Evolutionary conservation across 306 rosid species (phyloP).

Genomic region (Leucaena leucocephala): DNA sequence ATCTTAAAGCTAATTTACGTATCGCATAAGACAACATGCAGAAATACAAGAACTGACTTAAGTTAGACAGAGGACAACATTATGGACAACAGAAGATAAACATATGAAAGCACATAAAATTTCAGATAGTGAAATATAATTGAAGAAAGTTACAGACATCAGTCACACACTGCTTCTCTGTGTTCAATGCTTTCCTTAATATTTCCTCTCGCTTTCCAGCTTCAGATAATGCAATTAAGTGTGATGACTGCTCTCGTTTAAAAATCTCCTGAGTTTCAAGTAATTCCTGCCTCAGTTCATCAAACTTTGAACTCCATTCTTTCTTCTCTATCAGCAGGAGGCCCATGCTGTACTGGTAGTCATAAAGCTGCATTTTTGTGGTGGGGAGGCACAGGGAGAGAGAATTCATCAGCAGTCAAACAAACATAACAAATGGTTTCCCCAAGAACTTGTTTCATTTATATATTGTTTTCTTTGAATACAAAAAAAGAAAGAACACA

Average conservation of each 20-base stretch:
- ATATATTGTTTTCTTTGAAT: neutral
- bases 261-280: conserved; percentile 80
- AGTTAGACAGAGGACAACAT: conserved; percentile 19
- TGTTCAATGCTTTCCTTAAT: conserved; percentile 59
- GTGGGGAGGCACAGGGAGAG: conserved; percentile 16
- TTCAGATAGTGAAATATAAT: conserved; percentile 1
- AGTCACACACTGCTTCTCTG: conserved; percentile 71
- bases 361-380: conserved; percentile 63
- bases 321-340: conserved; percentile 85
- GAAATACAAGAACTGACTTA: conserved; percentile 11
- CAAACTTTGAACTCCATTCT: conserved; percentile 66
- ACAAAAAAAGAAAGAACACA: neutral
- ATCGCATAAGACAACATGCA: neutral
- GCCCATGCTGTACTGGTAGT: conserved; percentile 93
- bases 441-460: neutral
- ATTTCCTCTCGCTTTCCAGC: conserved; percentile 72
- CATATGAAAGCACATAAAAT: conserved; percentile 18
- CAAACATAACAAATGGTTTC: conserved; percentile 19
- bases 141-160: conserved; percentile 57
- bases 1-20: conserved; percentile 1
- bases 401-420: conserved; percentile 26
- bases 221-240: conserved; percentile 75
- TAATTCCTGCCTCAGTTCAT: conserved; percentile 61
- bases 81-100: conserved; percentile 3
- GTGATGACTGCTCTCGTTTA: conserved; percentile 77